These are phyloP conservation scores for Arthroderma sp. DNA, from an alignment of 2,329 filamentous ascomycete species.

Conservation along the genomic window DNA sequence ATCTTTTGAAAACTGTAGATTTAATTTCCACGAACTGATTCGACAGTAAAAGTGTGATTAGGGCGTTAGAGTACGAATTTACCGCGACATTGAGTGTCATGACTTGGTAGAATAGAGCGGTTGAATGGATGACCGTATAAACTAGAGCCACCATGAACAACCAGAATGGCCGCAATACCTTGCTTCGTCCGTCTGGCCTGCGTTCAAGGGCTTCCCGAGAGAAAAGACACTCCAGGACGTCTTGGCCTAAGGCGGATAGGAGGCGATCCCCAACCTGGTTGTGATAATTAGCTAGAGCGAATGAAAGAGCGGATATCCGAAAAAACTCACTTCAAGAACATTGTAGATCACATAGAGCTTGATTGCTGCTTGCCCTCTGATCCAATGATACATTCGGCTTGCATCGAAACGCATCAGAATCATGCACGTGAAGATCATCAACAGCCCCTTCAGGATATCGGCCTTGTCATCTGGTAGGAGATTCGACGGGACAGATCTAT, in stretches of 20 bases:
- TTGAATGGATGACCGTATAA: conserved; percentile 80
- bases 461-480: conserved; percentile 85
- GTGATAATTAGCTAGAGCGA: background rate
- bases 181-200: conserved; percentile 76
- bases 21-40: conserved; percentile 99
- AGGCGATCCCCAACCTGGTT: conserved; percentile 65
- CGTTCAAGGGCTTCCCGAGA: conserved; percentile 84
- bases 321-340: conserved; percentile 56
- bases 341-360: conserved; percentile 99
- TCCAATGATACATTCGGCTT: conserved; percentile 95
- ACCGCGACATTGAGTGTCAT: conserved; percentile 96
- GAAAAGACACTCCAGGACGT: conserved; percentile 91
- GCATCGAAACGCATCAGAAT: conserved; percentile 86
- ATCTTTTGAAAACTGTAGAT: conserved; percentile 94
- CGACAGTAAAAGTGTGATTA: conserved; percentile 81
- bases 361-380: conserved; percentile 89
- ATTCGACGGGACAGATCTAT: conserved; percentile 72
- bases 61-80: conserved; percentile 93
- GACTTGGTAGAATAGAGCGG: conserved; percentile 89
- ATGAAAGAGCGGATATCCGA: background rate
- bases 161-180: conserved; percentile 73
- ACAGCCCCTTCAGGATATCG: conserved; percentile 76
- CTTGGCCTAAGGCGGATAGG: conserved; percentile 82
- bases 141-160: conserved; percentile 77
- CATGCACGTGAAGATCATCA: conserved; percentile 75